Conservation (phyloP, 1,284 basidiomycete species). For the Exobasidium rhododendri region DNA sequence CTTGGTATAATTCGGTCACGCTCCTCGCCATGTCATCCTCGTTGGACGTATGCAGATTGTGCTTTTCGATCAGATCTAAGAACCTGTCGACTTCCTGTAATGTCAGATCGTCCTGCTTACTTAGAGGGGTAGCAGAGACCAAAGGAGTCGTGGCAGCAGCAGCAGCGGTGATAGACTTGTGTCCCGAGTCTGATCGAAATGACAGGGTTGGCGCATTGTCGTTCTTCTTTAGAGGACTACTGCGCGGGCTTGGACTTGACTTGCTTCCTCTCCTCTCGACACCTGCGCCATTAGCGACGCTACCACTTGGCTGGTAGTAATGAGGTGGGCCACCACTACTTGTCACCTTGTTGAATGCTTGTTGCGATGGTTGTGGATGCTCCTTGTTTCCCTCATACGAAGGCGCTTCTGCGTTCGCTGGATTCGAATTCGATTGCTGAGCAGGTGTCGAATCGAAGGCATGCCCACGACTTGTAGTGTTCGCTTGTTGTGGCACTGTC, state of each 20-base stretch:
- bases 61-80: conserved; percentile 14
- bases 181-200: neutral
- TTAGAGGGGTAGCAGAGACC: neutral
- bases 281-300: neutral
- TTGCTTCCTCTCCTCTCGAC: neutral
- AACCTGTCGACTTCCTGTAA: conserved; percentile 13
- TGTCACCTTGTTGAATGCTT: neutral
- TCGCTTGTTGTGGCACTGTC: neutral
- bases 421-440: no score
- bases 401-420: no score
- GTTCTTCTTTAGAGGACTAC: no score
- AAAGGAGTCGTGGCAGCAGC: neutral
- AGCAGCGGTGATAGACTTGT: neutral
- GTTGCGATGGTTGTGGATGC: neutral
- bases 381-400: neutral
- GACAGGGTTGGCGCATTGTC: neutral
- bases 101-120: conserved; percentile 5
- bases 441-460: neutral
- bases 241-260: neutral
- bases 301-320: neutral
- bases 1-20: conserved; percentile 16
- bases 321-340: neutral
- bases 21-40: conserved; percentile 16
- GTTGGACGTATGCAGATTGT: conserved; percentile 12
- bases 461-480: no score